These are phyloP conservation scores for Tricholoma terreum DNA, from an alignment of 768 basidiomycete species.

Conservation along the genomic window DNA sequence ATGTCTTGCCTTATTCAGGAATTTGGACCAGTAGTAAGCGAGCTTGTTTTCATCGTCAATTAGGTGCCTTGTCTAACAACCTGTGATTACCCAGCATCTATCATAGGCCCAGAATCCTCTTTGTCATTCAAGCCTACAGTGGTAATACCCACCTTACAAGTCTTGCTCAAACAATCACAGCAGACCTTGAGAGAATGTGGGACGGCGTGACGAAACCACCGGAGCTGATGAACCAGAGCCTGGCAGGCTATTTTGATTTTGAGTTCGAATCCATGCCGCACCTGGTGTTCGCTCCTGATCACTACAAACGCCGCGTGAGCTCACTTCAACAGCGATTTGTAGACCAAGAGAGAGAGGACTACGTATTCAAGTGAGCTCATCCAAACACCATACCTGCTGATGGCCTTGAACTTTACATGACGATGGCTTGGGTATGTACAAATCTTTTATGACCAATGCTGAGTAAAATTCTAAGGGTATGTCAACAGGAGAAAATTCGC, in stretches of 20 bases:
- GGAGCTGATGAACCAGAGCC: conserved; percentile 67
- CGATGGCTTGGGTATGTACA: conserved; percentile 87
- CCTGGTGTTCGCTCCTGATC: conserved; percentile 83
- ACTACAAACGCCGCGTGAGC: conserved; percentile 78
- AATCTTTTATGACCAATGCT: background rate
- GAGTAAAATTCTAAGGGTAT: background rate
- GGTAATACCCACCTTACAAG: too few species aligned
- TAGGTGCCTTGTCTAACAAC: too few species aligned
- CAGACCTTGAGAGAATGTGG: conserved; percentile 91
- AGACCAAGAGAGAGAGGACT: conserved; percentile 62
- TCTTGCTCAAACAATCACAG: conserved; percentile 80
- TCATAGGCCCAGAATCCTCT: too few species aligned
- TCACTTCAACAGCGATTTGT: conserved; percentile 75
- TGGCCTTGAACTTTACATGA: conserved; percentile 96
- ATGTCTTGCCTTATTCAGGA: conserved; percentile 86
- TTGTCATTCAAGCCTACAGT: too few species aligned
- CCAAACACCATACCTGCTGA: conserved; percentile 98
- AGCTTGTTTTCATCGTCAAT: conserved; percentile 82
- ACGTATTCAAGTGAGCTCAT: conserved; percentile 87
- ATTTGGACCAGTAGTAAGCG: conserved; percentile 6
- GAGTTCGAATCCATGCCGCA: conserved; percentile 91
- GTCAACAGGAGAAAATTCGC: conserved; percentile 87
- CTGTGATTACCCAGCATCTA: too few species aligned
- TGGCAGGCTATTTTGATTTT: conserved; percentile 94
- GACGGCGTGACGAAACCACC: conserved; percentile 84